A percentile compares a stretch with the other conserved stretches of the same genome.
phyloP scores from a whole-genome alignment of 176 grass and related monocot species.

The Metroxylon sagu region DNA sequence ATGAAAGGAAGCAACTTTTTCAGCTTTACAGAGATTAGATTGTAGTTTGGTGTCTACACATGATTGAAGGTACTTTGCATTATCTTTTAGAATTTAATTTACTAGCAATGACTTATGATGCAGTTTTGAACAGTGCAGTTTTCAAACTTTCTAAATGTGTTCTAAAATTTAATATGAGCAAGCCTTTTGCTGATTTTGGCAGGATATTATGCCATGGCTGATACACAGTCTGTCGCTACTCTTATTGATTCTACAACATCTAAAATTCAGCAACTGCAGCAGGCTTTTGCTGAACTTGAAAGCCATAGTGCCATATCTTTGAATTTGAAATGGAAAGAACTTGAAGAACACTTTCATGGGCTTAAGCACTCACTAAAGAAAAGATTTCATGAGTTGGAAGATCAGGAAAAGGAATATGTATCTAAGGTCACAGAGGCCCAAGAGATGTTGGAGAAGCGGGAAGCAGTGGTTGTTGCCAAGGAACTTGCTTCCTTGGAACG shows the following conservation, averaged over 20 bases:
- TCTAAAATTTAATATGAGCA: too few species aligned
- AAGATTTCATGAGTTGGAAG: conserved; percentile 59
- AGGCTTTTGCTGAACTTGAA: conserved; percentile 74
- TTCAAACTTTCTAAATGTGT: too few species aligned
- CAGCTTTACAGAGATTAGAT: too few species aligned
- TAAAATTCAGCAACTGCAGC: conserved; percentile 77
- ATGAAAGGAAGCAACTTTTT: too few species aligned
- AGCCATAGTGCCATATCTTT: conserved; percentile 55
- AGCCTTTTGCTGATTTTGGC: not conserved
- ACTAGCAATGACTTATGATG: too few species aligned
- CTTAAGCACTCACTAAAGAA: conserved; percentile 71
- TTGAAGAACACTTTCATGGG: conserved; percentile 88
- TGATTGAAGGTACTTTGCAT: too few species aligned
- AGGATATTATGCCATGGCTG: conserved; percentile 31
- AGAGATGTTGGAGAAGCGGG: conserved; percentile 50
- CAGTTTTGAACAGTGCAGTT: too few species aligned
- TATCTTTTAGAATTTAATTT: too few species aligned
- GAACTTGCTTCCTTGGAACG: conserved; percentile 65
- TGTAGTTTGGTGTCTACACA: too few species aligned
- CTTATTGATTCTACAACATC: conserved; percentile 81
- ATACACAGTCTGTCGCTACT: conserved; percentile 43
- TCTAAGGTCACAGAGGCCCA: conserved; percentile 31
- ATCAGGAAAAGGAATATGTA: conserved; percentile 64
- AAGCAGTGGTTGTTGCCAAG: conserved; percentile 65
- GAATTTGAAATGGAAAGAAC: conserved; percentile 89